Base-by-base conservation (phyloP, 352 stramenopile genomes). In the Pythium brassicae region DNA sequence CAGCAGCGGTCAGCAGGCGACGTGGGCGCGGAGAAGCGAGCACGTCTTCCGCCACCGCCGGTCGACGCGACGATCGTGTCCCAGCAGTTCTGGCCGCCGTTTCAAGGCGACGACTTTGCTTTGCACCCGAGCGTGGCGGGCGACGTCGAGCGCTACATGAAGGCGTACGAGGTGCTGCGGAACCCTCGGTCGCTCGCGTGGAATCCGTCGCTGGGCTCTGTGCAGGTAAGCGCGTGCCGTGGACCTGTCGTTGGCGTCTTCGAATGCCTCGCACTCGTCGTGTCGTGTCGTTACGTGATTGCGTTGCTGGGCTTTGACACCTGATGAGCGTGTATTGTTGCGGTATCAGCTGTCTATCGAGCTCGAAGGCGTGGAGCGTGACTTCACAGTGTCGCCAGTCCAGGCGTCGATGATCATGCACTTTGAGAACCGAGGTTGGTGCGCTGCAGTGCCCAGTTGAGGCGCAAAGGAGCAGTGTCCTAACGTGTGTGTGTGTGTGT, bases 21-120 rank as follows among this genome's bases (percentile, higher is more conserved):
- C 8, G 17, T 10, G 19, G 14, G 19, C 34, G 17, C 46, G 2
- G 46, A 53, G 22, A 57, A 22, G 14, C 34, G 27, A 11, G 39
- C 49, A 3, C 37, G 22, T 3, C 20, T 57, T 4, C 15, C 14
- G 1, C 25, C 20, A 3, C 46, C 67, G 15, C 39, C 50, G 3
- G 59, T 98, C 7, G 93, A 98, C 64, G 92, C 89, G 27, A 97
- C 93, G 6, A 97, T 99, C 59, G 81, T 99, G 39, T 98, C 94
- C 6, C 84, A 98, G 54, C 95, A 98, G 37, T 99, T 98, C 72
- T 99, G 97, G 97, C 97, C 97, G 25, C 76, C 92, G n/a, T 76
- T 99, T 22, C 90, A 98, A 64, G 86, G 80, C 4, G 90, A 98
- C 47, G 78, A 94, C 19, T 88, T 99, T 58, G 80, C 77, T 37